Evolutionary conservation across 208 protist genomes (phyloP).

Genomic region (Crithidia thermophila): DNA sequence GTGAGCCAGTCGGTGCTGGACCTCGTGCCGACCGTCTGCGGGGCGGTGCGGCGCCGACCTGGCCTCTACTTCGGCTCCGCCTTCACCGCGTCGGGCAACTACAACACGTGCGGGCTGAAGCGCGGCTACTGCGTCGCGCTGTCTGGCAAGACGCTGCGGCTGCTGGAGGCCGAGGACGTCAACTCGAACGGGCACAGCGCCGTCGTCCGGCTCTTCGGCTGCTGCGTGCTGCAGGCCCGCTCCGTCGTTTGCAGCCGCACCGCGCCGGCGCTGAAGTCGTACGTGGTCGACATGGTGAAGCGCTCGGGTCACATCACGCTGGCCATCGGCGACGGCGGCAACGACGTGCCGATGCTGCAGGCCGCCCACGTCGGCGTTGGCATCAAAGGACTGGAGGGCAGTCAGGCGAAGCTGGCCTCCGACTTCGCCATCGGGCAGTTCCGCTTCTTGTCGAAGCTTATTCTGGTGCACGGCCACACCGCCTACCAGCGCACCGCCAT

Average conservation of each 20-base stretch:
- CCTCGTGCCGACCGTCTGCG: constrained; percentile 23
- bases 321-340: constrained; percentile 95
- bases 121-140: constrained; percentile 47
- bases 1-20: constrained; percentile 17
- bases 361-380: constrained; percentile 90
- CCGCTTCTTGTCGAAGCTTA: constrained; percentile 84
- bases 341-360: constrained; percentile 96
- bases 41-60: constrained; percentile 9
- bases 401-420: constrained; percentile 83
- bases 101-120: constrained; percentile 18
- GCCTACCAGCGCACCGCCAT: constrained; percentile 90
- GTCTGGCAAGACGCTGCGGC: constrained; percentile 58
- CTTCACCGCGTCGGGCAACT: constrained; percentile 9
- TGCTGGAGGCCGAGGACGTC: constrained; percentile 42
- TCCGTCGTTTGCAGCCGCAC: constrained; percentile 79
- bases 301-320: constrained; percentile 69
- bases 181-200: constrained; percentile 28
- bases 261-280: constrained; percentile 70
- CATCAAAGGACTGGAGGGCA: constrained; percentile 90
- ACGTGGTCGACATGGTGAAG: constrained; percentile 62
- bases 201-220: constrained; percentile 44
- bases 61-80: constrained; percentile 18
- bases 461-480: constrained; percentile 95
- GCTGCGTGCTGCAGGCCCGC: constrained; percentile 51
- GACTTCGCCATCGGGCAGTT: constrained; percentile 95